phyloP scores from a whole-genome alignment of 176 grass and related monocot genomes.

The Rhynchospora breviuscula region DNA sequence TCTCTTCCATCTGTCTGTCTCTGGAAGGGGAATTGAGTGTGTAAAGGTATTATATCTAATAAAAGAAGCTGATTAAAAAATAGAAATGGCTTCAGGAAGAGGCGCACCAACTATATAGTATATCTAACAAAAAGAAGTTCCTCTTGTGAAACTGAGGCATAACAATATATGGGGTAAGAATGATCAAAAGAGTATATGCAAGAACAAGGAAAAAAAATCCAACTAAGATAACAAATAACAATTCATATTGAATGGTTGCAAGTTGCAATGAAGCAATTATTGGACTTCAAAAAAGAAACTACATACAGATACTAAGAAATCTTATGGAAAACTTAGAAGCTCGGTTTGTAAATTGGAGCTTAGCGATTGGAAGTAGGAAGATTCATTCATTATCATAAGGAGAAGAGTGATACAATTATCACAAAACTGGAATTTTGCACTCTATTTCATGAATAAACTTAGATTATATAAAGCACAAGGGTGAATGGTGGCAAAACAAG shows the following conservation, averaged over 20 bases:
- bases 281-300: too few relatives aligned
- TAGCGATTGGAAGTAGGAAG: not conserved
- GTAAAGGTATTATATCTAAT: not conserved
- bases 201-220: not conserved
- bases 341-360: not conserved
- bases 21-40: not conserved
- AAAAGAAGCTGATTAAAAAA: constrained; percentile 5
- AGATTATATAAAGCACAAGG: not conserved
- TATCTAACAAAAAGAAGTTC: not conserved
- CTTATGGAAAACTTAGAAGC: not conserved
- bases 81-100: not conserved
- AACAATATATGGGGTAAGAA: not conserved
- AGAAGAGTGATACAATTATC: not conserved
- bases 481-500: not conserved
- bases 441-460: not conserved
- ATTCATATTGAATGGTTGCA: too few relatives aligned
- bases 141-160: not conserved
- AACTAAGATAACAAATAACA: not conserved
- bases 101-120: not conserved
- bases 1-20: not conserved
- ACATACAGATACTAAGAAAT: too few relatives aligned
- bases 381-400: not conserved
- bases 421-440: not conserved
- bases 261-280: too few relatives aligned
- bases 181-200: not conserved